Base-by-base conservation (phyloP, 2,329 filamentous ascomycete genomes). In the Eurotiales sp. region DNA sequence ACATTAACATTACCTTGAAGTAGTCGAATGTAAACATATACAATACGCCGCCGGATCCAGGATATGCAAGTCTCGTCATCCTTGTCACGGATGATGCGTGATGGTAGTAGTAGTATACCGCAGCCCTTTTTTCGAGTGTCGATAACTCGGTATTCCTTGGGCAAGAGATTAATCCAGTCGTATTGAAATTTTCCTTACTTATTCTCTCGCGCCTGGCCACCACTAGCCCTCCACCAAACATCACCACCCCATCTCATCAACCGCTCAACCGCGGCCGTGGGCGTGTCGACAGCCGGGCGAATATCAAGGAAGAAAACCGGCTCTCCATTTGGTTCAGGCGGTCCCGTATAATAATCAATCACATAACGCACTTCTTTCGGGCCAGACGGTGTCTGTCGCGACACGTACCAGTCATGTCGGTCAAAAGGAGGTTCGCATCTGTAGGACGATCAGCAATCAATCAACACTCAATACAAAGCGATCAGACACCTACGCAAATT, bases 271-370 rank as follows among this genome's bases (percentile, higher is more conserved):
- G 90, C 87, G 22, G 86, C 86, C 1, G 82, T 85, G 3, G 90
- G 90, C 0, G 88, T 89, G 68, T 87, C 84, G 37, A 96, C 73
- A 3, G 93, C 93, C 1, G 93, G 93, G 56, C 93, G 81, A 17
- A 99, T 93, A 65, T 99, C 93, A 50, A 99, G 82, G 68, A 85
- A 96, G 74, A 99, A 99, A 6, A 97, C 90, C 2, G 93, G 92
- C 66, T 96, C 90, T 27, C 91, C 93, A 0, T 83, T 88, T 2
- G 86, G 83, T 63, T 95, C 90, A 1, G 87, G 86, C 21, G 85
- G 84, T 5, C 85, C 92, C 29, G 87, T 86, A 71, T 97, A 97
- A 72, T 96, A 97, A 70, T 99, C 93, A 67, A 99, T 99, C 51
- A 99, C 84, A 68, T 99, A 99, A 62, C 93, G 83, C 41, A 96